Evolutionary conservation across 2,329 filamentous ascomycete genomes (phyloP).

Genomic region (Colletotrichum cereale): DNA sequence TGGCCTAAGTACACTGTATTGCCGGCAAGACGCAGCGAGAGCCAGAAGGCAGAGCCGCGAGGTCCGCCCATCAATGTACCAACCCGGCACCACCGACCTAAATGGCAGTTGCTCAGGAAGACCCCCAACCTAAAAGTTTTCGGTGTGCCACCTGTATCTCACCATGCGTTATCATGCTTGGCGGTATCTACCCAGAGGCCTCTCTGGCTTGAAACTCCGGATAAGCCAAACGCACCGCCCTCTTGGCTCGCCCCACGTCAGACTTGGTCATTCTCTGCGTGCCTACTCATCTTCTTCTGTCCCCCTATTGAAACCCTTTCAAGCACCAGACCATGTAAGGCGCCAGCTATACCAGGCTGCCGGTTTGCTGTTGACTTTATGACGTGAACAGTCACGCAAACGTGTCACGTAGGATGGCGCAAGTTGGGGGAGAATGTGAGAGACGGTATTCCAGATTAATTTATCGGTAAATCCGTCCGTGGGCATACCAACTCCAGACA

Average conservation of each 20-base stretch:
- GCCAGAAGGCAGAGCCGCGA: background rate
- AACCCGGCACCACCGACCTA: background rate
- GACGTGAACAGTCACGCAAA: too few relatives aligned
- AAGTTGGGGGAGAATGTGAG: background rate
- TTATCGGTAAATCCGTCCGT: constrained; percentile 24
- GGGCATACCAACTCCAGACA: constrained; percentile 24
- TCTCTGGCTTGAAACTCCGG: background rate
- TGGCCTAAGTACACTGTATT: background rate
- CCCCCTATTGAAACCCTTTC: background rate
- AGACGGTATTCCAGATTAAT: constrained; percentile 18
- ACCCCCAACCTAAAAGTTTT: background rate
- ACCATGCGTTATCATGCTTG: background rate
- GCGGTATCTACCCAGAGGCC: background rate
- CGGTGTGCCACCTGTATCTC: background rate
- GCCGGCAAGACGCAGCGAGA: background rate
- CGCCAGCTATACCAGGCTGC: background rate
- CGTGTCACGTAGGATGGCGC: background rate
- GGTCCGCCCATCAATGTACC: too few relatives aligned
- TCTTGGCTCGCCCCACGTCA: background rate
- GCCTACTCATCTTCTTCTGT: background rate
- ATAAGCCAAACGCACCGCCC: background rate
- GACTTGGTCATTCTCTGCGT: background rate
- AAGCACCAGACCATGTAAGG: background rate
- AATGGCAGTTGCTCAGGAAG: background rate
- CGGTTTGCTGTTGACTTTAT: background rate